Evolutionary conservation across 2,329 filamentous ascomycete species (phyloP).

Genomic region (Trichophyton schoenleinii): DNA sequence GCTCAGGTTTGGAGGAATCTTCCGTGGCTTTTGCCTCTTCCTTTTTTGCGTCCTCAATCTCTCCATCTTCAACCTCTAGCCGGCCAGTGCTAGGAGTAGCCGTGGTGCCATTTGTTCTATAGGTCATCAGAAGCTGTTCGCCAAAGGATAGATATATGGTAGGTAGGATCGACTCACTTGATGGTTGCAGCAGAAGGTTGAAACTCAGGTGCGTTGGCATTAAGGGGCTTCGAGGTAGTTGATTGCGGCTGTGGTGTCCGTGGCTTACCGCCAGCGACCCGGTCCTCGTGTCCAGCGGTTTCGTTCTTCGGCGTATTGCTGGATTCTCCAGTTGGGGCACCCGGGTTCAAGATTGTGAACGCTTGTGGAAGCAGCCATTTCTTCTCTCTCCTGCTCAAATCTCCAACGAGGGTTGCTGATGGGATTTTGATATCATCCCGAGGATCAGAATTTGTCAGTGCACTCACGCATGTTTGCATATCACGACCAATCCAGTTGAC

Average conservation of each 20-base stretch:
- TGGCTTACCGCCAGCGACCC: not conserved
- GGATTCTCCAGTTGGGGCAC: not conserved
- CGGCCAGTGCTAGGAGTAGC: conserved; percentile 19
- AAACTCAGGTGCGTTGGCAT: conserved; percentile 32
- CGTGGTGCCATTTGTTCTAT: conserved; percentile 20
- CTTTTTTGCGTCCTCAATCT: conserved; percentile 37
- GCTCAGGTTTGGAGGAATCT: not conserved
- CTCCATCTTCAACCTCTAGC: conserved; percentile 33
- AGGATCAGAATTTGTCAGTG: conserved; percentile 30
- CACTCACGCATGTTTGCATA: conserved; percentile 32
- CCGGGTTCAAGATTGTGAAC: conserved; percentile 28
- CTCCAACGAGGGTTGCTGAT: conserved; percentile 38
- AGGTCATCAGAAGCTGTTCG: conserved; percentile 15
- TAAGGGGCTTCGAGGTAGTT: conserved; percentile 26
- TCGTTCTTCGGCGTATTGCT: not conserved
- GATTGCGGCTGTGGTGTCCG: conserved; percentile 18
- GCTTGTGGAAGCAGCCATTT: conserved; percentile 38
- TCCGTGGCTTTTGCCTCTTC: conserved; percentile 16
- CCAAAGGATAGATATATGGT: not conserved
- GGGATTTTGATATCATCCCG: conserved; percentile 40
- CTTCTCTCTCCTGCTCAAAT: conserved; percentile 37
- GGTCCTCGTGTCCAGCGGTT: not conserved
- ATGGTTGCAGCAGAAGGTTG: conserved; percentile 20
- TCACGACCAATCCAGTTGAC: conserved; percentile 70
- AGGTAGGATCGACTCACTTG: conserved; percentile 23